Conservation (phyloP, 164 flowering plant genomes). For the Nymphaea colorata region DNA sequence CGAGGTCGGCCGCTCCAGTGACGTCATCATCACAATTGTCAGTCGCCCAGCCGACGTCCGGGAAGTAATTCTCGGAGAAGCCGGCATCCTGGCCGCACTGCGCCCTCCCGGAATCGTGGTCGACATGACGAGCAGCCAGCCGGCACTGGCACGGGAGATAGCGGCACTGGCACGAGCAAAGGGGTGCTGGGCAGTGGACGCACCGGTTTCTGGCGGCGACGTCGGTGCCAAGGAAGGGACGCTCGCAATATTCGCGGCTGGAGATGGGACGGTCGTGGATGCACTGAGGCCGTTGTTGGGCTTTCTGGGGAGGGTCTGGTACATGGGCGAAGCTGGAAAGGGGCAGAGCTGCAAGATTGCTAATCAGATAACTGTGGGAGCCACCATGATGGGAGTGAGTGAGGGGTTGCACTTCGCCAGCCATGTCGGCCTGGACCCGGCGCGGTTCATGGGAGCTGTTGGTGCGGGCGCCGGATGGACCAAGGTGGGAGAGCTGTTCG, state of each 20-base stretch:
- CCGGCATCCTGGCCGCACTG: slow-evolving; percentile 24
- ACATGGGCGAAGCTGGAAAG: slow-evolving; percentile 46
- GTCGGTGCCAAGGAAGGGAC: slow-evolving; percentile 57
- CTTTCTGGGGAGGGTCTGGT: slow-evolving; percentile 38
- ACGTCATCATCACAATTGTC: slow-evolving; percentile 71
- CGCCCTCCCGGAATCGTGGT: slow-evolving; percentile 33
- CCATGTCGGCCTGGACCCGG: slow-evolving; percentile 45
- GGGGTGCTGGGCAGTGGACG: slow-evolving; percentile 51
- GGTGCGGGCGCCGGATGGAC: slow-evolving; percentile 63
- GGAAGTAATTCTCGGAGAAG: slow-evolving; percentile 18
- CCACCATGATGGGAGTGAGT: slow-evolving; percentile 52
- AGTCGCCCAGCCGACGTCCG: slow-evolving; percentile 74
- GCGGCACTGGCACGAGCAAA: slow-evolving; percentile 22
- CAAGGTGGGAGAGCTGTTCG: slow-evolving; percentile 64
- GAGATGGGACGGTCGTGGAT: slow-evolving; percentile 32
- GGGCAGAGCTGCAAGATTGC: slow-evolving; percentile 74
- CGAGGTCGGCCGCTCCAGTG: slow-evolving; percentile 28
- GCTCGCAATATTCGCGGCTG: slow-evolving; percentile 60
- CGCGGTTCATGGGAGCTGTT: slow-evolving; percentile 34
- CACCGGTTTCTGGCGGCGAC: slow-evolving; percentile 81
- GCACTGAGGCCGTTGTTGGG: slow-evolving; percentile 55
- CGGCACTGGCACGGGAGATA: slow-evolving; percentile 43
- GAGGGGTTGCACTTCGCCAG: slow-evolving; percentile 66
- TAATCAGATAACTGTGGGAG: slow-evolving; percentile 55
- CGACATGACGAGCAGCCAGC: slow-evolving; percentile 61